These are phyloP conservation scores for Penicillium sp. DNA, from an alignment of 2,329 filamentous ascomycete genomes.

Conservation along the genomic window DNA sequence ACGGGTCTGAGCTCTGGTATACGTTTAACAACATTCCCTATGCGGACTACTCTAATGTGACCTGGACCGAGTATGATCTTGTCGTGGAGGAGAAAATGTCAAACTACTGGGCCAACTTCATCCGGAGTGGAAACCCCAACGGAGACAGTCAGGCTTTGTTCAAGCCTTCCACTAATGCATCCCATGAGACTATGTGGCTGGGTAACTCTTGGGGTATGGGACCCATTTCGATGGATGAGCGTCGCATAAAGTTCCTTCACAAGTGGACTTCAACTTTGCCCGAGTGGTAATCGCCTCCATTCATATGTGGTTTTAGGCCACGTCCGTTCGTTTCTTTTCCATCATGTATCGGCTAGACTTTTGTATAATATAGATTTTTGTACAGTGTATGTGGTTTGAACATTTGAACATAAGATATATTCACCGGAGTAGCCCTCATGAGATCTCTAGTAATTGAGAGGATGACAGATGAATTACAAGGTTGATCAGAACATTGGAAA, in stretches of 20 bases:
- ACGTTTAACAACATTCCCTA: conserved; percentile 33
- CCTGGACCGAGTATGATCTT: conserved; percentile 29
- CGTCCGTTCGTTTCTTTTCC: no score
- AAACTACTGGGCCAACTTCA: conserved; percentile 25
- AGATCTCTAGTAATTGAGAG: no score
- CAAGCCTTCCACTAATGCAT: not conserved
- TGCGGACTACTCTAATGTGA: conserved; percentile 12
- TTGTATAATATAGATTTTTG: no score
- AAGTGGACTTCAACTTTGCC: conserved; percentile 3
- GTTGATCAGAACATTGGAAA: no score
- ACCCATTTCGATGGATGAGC: not conserved
- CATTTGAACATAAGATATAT: no score
- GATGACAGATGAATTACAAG: no score
- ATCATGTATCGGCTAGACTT: no score
- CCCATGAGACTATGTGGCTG: not conserved
- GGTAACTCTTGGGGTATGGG: not conserved
- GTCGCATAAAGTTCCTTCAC: not conserved
- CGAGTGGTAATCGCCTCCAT: not conserved
- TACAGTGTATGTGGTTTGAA: no score
- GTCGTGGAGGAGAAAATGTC: conserved; percentile 24
- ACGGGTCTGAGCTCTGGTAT: conserved; percentile 33
- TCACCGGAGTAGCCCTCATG: no score
- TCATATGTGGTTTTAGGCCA: no score
- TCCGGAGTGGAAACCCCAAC: not conserved
- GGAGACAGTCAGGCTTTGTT: conserved; percentile 2